A percentile compares a stretch with the other conserved stretches of the same genome.
Conservation (phyloP, 257 asterid species). For the Petrea volubilis region DNA sequence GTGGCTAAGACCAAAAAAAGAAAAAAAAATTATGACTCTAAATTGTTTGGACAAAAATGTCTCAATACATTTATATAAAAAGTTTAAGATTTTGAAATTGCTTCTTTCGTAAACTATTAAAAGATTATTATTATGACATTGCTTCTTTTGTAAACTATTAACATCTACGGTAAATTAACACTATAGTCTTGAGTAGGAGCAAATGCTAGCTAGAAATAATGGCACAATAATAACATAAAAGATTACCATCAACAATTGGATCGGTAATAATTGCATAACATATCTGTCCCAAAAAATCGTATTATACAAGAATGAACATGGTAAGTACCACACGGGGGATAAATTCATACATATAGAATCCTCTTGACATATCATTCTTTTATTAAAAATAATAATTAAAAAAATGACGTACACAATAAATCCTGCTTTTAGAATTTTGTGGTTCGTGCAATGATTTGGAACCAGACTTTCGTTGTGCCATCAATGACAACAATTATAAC, state of each 20-base stretch:
- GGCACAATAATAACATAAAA: slow-evolving; percentile 11
- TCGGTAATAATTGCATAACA: slow-evolving; percentile 6
- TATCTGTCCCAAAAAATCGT: not conserved
- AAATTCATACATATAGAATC: slow-evolving; percentile 10
- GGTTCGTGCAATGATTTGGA: slow-evolving; percentile 19
- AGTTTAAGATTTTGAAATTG: too few relatives aligned
- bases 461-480: slow-evolving; percentile 16
- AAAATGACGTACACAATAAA: not conserved
- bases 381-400: not conserved
- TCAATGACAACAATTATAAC: slow-evolving; percentile 12
- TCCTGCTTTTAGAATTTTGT: not conserved
- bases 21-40: too few relatives aligned
- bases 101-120: too few relatives aligned
- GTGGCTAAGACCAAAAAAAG: too few relatives aligned
- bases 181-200: not conserved
- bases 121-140: not conserved
- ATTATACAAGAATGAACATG: not conserved
- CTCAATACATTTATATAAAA: too few relatives aligned
- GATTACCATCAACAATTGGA: not conserved
- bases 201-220: not conserved
- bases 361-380: not conserved
- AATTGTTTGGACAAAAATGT: too few relatives aligned
- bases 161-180: not conserved
- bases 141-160: not conserved
- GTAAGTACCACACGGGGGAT: slow-evolving; percentile 15